Evolutionary conservation across 108 stramenopile genomes (phyloP), one percentile per base, ranked within the genome.

Genomic region (Skeletonema potamos): DNA sequence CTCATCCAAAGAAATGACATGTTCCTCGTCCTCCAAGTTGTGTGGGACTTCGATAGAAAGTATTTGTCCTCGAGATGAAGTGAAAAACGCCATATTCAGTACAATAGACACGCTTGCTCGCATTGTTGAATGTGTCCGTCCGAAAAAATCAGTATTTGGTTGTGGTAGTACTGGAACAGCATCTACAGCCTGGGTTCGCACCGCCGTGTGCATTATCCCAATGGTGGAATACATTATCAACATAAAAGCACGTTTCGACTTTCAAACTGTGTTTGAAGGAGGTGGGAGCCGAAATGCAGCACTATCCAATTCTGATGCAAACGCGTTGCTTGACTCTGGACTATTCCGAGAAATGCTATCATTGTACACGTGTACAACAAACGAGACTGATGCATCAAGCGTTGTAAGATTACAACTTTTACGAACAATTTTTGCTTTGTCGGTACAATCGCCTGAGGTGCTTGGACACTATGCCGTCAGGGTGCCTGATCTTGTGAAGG

Each of bases 171-270:
- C 60, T 48, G 51, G 39, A 5, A 22, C 67, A 27, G 1, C 20
- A 13, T 55, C 32, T 15, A n/a, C 62, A 72, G 54, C 44, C 29
- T 79, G 71, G 71, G 64, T 79, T 58, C 71, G 78, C 2, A 73
- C 62, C 22, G 51, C 33, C 24, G 55, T 67, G 9, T 79, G 67
- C 33, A 68, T 79, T n/a, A 72, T 79, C 43, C 78, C 71, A 58
- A 79, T 79, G 39, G 46, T 79, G 24, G 78, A 79, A 46, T 79
- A 58, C 58, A 37, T 79, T 62, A 73, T 62, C 10, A 79, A 79
- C 64, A 62, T 79, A 29, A 61, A 70, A 58, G 78, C 71, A 15
- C 37, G 78, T 18, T 72, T 79, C 43, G 78, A 79, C 56, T 79
- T 73, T 58, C 72, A 73, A 57, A 55, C 67, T 4, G 55, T 79